Conservation (phyloP, 2,329 filamentous ascomycete species). For the Fusarium algeriense region DNA sequence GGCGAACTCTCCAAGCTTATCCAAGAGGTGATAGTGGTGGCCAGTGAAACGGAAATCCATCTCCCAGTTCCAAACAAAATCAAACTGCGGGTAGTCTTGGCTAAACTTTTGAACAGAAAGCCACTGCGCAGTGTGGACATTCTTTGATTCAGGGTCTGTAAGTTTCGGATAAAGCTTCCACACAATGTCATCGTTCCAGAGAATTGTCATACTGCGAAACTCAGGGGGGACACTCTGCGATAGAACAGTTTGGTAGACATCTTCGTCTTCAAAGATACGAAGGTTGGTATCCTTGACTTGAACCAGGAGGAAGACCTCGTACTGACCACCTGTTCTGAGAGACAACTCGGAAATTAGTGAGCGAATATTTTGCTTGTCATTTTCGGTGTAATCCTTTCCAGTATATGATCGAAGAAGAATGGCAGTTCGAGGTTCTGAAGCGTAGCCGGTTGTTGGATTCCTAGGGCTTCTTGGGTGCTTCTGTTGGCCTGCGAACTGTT, state of each 20-base stretch:
- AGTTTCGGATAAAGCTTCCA: conserved; percentile 81
- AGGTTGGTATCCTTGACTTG: conserved; percentile 76
- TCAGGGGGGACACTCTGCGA: conserved; percentile 74
- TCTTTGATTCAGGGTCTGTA: conserved; percentile 68
- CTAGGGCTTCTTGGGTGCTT: conserved; percentile 23
- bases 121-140: conserved; percentile 74
- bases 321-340: conserved; percentile 82
- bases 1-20: conserved; percentile 72
- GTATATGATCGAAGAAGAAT: conserved; percentile 82
- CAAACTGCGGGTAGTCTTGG: conserved; percentile 81
- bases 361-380: conserved; percentile 83
- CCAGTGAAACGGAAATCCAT: conserved; percentile 84
- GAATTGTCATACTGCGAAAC: conserved; percentile 76
- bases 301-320: conserved; percentile 82
- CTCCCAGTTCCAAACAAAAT: conserved; percentile 90
- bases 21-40: conserved; percentile 83
- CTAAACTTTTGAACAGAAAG: conserved; percentile 81
- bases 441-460: conserved; percentile 37
- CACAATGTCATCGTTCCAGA: conserved; percentile 83
- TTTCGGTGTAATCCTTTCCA: conserved; percentile 80
- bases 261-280: conserved; percentile 69
- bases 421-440: conserved; percentile 71
- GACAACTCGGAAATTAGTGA: conserved; percentile 82
- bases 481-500: conserved; percentile 11
- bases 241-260: conserved; percentile 71